Conservation (phyloP, 148 eudicot species). For the Rhododendron molle region DNA sequence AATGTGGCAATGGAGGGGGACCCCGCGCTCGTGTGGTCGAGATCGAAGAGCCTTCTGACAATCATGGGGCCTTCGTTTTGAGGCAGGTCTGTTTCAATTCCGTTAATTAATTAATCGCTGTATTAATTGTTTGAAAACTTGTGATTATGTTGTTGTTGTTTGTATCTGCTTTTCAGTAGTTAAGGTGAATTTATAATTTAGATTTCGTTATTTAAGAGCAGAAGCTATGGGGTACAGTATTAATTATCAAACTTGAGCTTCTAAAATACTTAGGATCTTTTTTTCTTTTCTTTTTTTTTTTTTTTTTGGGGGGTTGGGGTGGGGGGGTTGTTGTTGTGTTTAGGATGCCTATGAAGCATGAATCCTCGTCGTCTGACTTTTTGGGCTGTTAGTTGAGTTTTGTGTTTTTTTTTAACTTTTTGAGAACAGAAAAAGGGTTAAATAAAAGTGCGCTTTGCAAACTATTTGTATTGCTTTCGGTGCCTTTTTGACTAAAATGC, state of each 20-base stretch:
- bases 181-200: background rate
- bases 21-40: slow-evolving; percentile 50
- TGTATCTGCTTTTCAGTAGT: background rate
- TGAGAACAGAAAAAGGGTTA: background rate
- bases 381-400: background rate
- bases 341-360: no score
- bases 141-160: background rate
- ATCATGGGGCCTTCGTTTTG: slow-evolving; percentile 54
- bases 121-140: background rate
- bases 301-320: background rate
- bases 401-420: background rate
- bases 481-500: background rate
- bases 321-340: no score
- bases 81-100: slow-evolving; percentile 51
- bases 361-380: no score
- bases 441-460: background rate
- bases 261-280: background rate
- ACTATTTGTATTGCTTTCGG: background rate
- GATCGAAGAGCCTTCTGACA: slow-evolving; percentile 45
- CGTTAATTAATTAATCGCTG: background rate
- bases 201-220: background rate
- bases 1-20: slow-evolving; percentile 5
- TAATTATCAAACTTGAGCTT: background rate
- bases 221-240: background rate
- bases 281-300: background rate